phyloP scores from a whole-genome alignment of 768 basidiomycete genomes.

The Xanthoconium stramineum region DNA sequence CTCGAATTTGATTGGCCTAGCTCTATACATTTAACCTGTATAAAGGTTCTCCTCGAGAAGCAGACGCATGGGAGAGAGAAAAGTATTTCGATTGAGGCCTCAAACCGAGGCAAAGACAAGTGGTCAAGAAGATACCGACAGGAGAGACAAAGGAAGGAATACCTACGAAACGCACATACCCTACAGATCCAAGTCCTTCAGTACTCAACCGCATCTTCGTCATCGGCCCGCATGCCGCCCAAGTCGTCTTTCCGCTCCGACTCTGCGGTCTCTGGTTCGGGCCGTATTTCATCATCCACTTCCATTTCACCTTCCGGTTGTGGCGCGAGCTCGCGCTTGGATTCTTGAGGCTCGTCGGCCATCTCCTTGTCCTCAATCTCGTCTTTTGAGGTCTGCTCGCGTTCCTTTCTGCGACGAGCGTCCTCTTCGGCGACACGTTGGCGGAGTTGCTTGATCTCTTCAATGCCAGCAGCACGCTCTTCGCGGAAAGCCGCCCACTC shows the following conservation, averaged over 20 bases:
- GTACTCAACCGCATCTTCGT: conserved; percentile 82
- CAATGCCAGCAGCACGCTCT: conserved; percentile 56
- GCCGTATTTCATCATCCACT: conserved; percentile 35
- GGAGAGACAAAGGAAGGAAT: conserved; percentile 9
- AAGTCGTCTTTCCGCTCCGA: conserved; percentile 53
- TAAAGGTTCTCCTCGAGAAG: not conserved
- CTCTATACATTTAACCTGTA: too few species aligned
- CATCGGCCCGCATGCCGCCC: conserved; percentile 58
- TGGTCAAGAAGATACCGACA: conserved; percentile 18
- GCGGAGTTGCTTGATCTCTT: conserved; percentile 61
- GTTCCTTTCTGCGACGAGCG: conserved; percentile 39
- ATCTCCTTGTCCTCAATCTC: conserved; percentile 34
- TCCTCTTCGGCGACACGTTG: conserved; percentile 68
- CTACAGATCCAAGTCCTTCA: conserved; percentile 32
- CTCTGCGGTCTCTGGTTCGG: conserved; percentile 34
- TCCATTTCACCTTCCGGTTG: conserved; percentile 33
- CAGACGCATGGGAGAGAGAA: not conserved
- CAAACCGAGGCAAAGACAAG: conserved; percentile 9
- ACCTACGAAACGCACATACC: conserved; percentile 28
- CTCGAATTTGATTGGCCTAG: too few species aligned
- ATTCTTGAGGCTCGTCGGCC: conserved; percentile 23
- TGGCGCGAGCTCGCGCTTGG: conserved; percentile 17
- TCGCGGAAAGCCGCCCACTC: conserved; percentile 66
- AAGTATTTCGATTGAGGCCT: conserved; percentile 7
- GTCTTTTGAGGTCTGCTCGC: conserved; percentile 37